Evolutionary conservation across 345 rosid species (phyloP), one percentile per base, ranked within the genome.

Genomic region (Sisymbrium altissimum): DNA sequence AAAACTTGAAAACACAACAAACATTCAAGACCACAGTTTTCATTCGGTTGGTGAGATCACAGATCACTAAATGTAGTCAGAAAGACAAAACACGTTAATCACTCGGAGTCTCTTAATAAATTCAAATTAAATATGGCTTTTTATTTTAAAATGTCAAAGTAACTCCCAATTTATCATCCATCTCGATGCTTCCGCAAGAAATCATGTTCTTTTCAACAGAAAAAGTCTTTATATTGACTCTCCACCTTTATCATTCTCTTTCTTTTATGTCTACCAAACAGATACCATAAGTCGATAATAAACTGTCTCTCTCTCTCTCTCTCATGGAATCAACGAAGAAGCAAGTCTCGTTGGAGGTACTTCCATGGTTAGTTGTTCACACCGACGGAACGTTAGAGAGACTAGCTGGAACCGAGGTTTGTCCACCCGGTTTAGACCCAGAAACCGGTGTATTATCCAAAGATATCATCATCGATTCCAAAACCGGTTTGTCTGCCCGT

Each of bases 321-420:
- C 39, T 21, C 46, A 88, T 87, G 93, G 86, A 68, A 10, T n/a
- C 85, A 18, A 49, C 13, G 14, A 69, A 81, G 52, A 71, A 73
- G 29, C 85, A 82, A 74, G 64, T 90, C 11, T 76, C 87, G 2
- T 64, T 72, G 0, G 86, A 85, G 45, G 21, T 90, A 53, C 74
- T 86, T 49, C 96, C 98, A 40, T 93, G 74, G 77, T 67, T 87
- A 71, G 69, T 85, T 65, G 86, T 84, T 0, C 73, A 77, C 84
- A 81, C 65, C 32, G 92, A 93, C 43, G 90, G 96, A 54, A 80
- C 81, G 2, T 15, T 84, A 15, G 83, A 87, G 75, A 87, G 98
- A 76, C 68, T 82, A 1, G 86, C 58, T 1, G 97, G 90, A 39
- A 78, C 85, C 21, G 96, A 79, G 25, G 70, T 79, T 7, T 70